Evolutionary conservation across 179 eudicot genomes (phyloP), one percentile per base, ranked within the genome.

Genomic region (Beta lomatogona): DNA sequence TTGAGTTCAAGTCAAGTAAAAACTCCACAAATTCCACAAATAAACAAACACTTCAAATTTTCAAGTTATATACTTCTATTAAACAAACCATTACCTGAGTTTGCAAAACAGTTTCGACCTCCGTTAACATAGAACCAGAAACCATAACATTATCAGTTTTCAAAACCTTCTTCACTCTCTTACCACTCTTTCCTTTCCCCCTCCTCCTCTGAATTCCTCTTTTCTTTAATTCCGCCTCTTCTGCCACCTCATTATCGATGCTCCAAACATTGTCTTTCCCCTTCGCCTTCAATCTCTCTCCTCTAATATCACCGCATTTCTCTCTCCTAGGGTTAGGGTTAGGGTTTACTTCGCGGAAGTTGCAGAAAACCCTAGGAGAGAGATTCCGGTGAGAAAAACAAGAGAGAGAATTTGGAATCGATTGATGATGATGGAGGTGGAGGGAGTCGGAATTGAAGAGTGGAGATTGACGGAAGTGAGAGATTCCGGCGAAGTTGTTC

Each of bases 221-320:
- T 81, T 75, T 88, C 83, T 79, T 81, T 76, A 58, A 85, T 50
- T 84, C 83, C 75, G 69, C 85, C 48, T 76, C 85, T 80, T 81
- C 81, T 77, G 91, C 97, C 50, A 82, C 71, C 80, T 93, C 92
- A 70, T 94, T 96, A 71, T 96, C 99, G 25, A 94, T 58, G 70
- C 99, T 96, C 99, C 99, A 96, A 57, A 96, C 95, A 45, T 96
- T 96, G 54, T 96, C 96, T 85, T 94, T 94, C 55, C 93, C 93
- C 83, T 89, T 93, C 5, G 73, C 91, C 53, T 78, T 82, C 77
- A 41, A 67, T 48, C 22, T 52, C 58, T 31, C 54, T 71, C 22
- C 68, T 46, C 80, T 53, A 28, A 61, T 65, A 6, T 45, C 71
- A 12, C 50, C 15, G 13, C 21, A 2, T 63, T 80, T 77, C 60